Percentiles rank a stretch among this genome's conserved stretches.
phyloP scores from a whole-genome alignment of 2,329 filamentous ascomycete species.

The Xylariomycetidae sp. region DNA sequence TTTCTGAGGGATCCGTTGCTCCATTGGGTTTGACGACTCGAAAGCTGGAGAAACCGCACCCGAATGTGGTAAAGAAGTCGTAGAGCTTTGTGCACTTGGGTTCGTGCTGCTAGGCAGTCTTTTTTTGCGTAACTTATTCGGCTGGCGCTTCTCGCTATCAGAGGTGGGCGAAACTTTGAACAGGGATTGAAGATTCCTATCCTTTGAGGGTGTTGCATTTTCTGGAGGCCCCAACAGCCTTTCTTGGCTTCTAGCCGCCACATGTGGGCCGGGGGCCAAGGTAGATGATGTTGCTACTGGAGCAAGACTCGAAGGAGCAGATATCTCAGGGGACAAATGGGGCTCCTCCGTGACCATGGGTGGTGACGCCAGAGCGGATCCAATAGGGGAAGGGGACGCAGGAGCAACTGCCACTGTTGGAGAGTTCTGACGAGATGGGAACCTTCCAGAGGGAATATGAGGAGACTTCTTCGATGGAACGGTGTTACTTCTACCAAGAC shows the following conservation, averaged over 20 bases:
- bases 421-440: conserved; percentile 41
- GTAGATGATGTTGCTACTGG: conserved; percentile 23
- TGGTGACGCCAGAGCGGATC: conserved; percentile 32
- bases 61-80: conserved; percentile 60
- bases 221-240: conserved; percentile 39
- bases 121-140: conserved; percentile 91
- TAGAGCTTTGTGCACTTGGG: conserved; percentile 87
- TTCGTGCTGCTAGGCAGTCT: conserved; percentile 70
- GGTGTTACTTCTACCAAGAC: conserved; percentile 73
- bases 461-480: conserved; percentile 88
- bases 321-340: conserved; percentile 17
- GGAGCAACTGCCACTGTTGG: conserved; percentile 33
- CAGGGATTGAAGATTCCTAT: conserved; percentile 64
- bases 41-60: conserved; percentile 40
- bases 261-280: conserved; percentile 24
- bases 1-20: conserved; percentile 21
- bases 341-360: conserved; percentile 27
- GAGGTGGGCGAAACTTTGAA: conserved; percentile 65
- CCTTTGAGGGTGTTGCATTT: conserved; percentile 55
- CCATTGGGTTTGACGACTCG: conserved; percentile 44
- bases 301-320: conserved; percentile 24
- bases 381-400: conserved; percentile 46
- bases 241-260: conserved; percentile 44
- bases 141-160: conserved; percentile 63
- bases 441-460: conserved; percentile 61